These are phyloP conservation scores for Singerocomus inundabilis DNA, from an alignment of 1,284 basidiomycete species.

Conservation along the genomic window DNA sequence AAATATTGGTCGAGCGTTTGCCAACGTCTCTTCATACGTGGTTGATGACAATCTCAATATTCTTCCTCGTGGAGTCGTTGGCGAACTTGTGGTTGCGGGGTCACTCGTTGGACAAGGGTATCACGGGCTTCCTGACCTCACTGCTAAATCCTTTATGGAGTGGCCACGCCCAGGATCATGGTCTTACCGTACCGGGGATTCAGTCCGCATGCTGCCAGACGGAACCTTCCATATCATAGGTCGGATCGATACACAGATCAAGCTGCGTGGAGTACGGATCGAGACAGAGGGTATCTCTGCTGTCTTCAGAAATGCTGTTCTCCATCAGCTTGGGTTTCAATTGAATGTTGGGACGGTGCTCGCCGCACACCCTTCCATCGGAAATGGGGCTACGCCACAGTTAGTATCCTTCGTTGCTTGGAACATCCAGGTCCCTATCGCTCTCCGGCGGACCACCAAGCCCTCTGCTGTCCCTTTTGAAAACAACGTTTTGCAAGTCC, in stretches of 20 bases:
- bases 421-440: slow-evolving; percentile 35
- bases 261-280: slow-evolving; percentile 53
- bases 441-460: slow-evolving; percentile 37
- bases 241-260: slow-evolving; percentile 56
- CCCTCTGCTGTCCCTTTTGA: slow-evolving; percentile 36
- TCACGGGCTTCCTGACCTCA: slow-evolving; percentile 44
- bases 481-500: slow-evolving; percentile 32
- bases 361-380: slow-evolving; percentile 46
- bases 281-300: slow-evolving; percentile 54
- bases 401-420: slow-evolving; percentile 49
- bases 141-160: slow-evolving; percentile 47
- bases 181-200: slow-evolving; percentile 53
- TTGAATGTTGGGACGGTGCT: slow-evolving; percentile 46
- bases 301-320: slow-evolving; percentile 41
- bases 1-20: slow-evolving; percentile 44
- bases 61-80: slow-evolving; percentile 45
- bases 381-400: slow-evolving; percentile 37
- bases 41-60: slow-evolving; percentile 41
- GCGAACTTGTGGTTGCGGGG: slow-evolving; percentile 52
- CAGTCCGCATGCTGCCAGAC: slow-evolving; percentile 55
- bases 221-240: slow-evolving; percentile 52
- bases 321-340: slow-evolving; percentile 24
- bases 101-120: slow-evolving; percentile 54
- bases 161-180: slow-evolving; percentile 42
- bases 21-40: slow-evolving; percentile 39